phyloP scores from a whole-genome alignment of 176 grass and related monocot genomes.

The Olyra latifolia region DNA sequence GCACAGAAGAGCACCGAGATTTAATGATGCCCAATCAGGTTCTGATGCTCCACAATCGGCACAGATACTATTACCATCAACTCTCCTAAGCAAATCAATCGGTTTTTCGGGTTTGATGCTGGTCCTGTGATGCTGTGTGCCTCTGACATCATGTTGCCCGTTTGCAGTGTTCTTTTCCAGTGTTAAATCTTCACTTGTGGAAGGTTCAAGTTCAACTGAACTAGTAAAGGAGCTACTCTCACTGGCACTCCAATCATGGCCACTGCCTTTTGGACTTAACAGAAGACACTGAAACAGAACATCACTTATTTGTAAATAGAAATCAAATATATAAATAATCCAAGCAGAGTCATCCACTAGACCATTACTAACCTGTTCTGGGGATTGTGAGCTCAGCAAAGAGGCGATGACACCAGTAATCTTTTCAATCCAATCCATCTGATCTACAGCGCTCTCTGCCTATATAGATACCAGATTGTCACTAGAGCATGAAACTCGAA shows the following conservation, averaged over 20 bases:
- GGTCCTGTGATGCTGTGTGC: conserved; percentile 64
- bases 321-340: conserved; percentile 42
- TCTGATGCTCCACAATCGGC: conserved; percentile 84
- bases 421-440: conserved; percentile 99
- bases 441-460: conserved; percentile 93
- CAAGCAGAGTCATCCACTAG: neutral
- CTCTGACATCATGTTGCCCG: conserved; percentile 71
- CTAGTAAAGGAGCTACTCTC: conserved; percentile 85
- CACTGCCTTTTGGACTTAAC: conserved; percentile 54
- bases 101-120: conserved; percentile 81
- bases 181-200: conserved; percentile 51
- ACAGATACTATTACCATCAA: conserved; percentile 79
- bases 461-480: conserved; percentile 46
- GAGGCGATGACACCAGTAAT: conserved; percentile 98
- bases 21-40: conserved; percentile 97
- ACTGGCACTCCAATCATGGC: conserved; percentile 64
- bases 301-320: conserved; percentile 24
- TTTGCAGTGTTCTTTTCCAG: conserved; percentile 61
- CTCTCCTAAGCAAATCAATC: conserved; percentile 82
- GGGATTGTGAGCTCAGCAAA: conserved; percentile 77
- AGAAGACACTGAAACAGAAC: conserved; percentile 64
- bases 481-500: conserved; percentile 20
- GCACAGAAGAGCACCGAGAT: conserved; percentile 93
- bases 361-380: conserved; percentile 67
- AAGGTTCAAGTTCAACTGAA: conserved; percentile 75